Conservation (phyloP, 345 rosid genomes). For the Moringa oleifera region DNA sequence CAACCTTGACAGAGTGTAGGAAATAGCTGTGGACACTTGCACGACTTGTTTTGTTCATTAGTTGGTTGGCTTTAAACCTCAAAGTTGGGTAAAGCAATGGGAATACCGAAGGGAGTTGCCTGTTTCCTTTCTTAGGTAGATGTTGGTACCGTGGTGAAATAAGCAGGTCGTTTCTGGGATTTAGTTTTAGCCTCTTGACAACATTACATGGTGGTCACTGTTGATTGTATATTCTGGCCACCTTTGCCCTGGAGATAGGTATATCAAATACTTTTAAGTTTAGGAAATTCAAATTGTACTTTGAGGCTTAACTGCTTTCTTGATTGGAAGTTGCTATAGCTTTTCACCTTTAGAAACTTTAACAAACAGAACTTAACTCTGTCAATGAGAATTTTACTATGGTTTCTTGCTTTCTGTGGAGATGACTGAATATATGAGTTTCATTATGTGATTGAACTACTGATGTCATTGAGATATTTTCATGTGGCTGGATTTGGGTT, state of each 20-base stretch:
- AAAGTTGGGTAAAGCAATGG: conserved; percentile 7
- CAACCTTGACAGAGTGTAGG: conserved; percentile 17
- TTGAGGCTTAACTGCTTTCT: conserved; percentile 20
- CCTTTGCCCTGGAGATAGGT: conserved; percentile 32
- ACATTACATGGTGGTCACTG: conserved; percentile 21
- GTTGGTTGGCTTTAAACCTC: conserved; percentile 9
- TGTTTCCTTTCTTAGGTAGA: conserved; percentile 11
- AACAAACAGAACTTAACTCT: conserved; percentile 10
- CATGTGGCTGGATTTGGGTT: background rate
- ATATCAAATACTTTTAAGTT: conserved; percentile 23
- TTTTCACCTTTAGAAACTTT: conserved; percentile 16
- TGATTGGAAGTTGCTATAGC: conserved; percentile 14
- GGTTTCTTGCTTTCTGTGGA: background rate
- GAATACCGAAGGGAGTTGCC: conserved; percentile 3
- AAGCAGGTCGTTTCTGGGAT: conserved; percentile 22
- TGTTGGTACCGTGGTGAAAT: conserved; percentile 25
- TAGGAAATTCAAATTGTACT: conserved; percentile 31
- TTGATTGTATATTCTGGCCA: conserved; percentile 31
- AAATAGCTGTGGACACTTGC: background rate
- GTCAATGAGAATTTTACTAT: background rate
- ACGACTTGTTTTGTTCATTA: conserved; percentile 3
- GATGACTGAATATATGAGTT: background rate
- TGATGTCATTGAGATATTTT: background rate
- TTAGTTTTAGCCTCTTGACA: conserved; percentile 27
- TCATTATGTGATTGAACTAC: background rate